phyloP scores from a whole-genome alignment of 441 rosid genomes.

The Hypseocharis bilobata region DNA sequence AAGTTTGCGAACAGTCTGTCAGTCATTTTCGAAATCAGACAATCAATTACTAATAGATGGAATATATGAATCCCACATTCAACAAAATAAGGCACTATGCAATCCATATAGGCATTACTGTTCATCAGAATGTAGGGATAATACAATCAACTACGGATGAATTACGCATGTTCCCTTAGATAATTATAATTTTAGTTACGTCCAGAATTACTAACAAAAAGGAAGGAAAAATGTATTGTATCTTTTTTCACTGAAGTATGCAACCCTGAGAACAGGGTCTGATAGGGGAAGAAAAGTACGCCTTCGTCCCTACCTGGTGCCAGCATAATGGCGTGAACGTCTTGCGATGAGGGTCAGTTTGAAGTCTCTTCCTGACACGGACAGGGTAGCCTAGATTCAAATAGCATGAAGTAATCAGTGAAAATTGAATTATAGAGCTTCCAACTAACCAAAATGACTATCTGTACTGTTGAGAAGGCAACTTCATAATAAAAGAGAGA shows the following conservation, averaged over 20 bases:
- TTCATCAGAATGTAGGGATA: too few species aligned
- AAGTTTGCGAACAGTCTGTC: too few species aligned
- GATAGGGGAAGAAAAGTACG: not conserved
- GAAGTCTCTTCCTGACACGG: slow-evolving; percentile 61
- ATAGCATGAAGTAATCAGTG: slow-evolving; percentile 12
- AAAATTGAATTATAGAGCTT: slow-evolving; percentile 20
- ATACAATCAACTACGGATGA: too few species aligned
- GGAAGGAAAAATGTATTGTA: not conserved
- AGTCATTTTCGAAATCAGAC: too few species aligned
- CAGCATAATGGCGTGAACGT: slow-evolving; percentile 97
- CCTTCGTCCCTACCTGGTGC: slow-evolving; percentile 77
- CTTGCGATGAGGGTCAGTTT: slow-evolving; percentile 85
- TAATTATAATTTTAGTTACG: not conserved
- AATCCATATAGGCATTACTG: too few species aligned
- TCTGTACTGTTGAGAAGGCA: not conserved
- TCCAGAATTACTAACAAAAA: slow-evolving; percentile 12
- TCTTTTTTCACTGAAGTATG: not conserved
- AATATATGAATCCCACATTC: too few species aligned
- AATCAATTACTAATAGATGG: too few species aligned
- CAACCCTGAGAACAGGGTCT: not conserved
- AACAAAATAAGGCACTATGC: too few species aligned
- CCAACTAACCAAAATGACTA: slow-evolving; percentile 1
- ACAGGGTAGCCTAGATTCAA: slow-evolving; percentile 49
- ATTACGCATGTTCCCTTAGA: not conserved
- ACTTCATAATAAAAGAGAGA: not conserved